Conservation (phyloP, 306 rosid genomes). For the Dryas drummondii region DNA sequence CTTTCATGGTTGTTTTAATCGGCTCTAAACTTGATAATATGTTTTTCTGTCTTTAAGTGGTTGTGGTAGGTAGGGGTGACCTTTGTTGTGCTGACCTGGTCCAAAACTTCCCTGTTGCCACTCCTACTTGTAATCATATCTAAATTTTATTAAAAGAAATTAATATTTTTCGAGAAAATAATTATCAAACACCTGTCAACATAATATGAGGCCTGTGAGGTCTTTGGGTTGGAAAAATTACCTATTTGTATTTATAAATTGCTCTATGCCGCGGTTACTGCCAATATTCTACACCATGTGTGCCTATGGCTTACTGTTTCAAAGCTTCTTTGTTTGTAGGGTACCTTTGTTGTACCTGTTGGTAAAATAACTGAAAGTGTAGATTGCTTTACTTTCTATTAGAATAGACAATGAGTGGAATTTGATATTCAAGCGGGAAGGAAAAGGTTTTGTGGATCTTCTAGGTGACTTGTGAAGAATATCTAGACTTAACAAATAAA, state of each 20-base stretch:
- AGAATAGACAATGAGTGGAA: not conserved
- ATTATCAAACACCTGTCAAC: not conserved
- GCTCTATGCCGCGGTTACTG: too few relatives aligned
- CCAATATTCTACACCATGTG: not conserved
- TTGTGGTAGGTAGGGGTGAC: not conserved
- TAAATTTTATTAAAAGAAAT: not conserved
- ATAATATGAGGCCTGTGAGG: not conserved
- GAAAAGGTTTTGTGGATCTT: not conserved
- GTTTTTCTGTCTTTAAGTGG: conserved; percentile 5
- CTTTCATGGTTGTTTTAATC: not conserved
- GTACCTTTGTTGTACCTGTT: not conserved
- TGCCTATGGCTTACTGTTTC: not conserved
- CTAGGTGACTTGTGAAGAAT: too few relatives aligned
- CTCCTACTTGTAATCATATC: not conserved
- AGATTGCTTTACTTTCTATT: not conserved
- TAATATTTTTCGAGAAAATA: not conserved
- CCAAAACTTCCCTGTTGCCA: not conserved
- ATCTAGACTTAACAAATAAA: too few relatives aligned
- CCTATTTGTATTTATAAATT: not conserved
- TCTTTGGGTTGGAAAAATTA: not conserved
- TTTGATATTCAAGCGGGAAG: conserved; percentile 2
- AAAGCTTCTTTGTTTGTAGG: not conserved
- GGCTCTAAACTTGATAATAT: conserved; percentile 22
- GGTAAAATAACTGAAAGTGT: not conserved
- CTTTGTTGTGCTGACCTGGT: not conserved